Evolutionary conservation across 225 moss, liverwort and hornwort genomes (phyloP), one percentile per base, ranked within the genome.

Genomic region (Marchantia polymorpha): DNA sequence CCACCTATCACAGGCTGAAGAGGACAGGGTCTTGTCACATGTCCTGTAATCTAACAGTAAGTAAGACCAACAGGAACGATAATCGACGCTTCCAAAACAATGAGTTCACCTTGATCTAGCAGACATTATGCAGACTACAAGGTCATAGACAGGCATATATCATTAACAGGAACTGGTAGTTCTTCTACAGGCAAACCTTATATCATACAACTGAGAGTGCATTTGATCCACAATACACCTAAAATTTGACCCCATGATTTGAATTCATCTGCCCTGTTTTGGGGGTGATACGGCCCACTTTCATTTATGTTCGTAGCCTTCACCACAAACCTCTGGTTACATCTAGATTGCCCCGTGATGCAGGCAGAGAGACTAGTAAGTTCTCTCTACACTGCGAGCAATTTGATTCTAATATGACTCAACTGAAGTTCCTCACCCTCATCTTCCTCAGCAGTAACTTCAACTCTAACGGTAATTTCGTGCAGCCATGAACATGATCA

Each of bases 291-390:
- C 39, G 39, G 19, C 59, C 31, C 75, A 19, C 56, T 75, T 75
- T 39, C 58, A 75, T 58, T 12, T 59, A 30, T 75, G 75, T 59
- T 46, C 75, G 58, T 16, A 59, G 75, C 20, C 25, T 58, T 59
- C 59, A 75, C 39, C 58, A 22, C 75, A 39, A 75, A 53, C 58
- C 27, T 75, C 58, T 46, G 58, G 58, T 58, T 75, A 75, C 75
- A 75, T 75, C 58, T 60, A 75, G 58, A 58, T 59, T 59, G 58
- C 75, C 59, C 56, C 27, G 48, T 19, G 54, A 12, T 75, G 75
- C 75, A 75, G 53, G 59, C 75, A 59, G 75, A 10, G 75, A 39
- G 75, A 55, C 31, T 55, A 29, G 74, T 56, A 52, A 16, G 58
- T n/a, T 52, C 55, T 30, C 25, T 59, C 58, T 59, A 31, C 31